Conservation (phyloP, 1,139 yeast species). For the Geotrichum carabidarum region DNA sequence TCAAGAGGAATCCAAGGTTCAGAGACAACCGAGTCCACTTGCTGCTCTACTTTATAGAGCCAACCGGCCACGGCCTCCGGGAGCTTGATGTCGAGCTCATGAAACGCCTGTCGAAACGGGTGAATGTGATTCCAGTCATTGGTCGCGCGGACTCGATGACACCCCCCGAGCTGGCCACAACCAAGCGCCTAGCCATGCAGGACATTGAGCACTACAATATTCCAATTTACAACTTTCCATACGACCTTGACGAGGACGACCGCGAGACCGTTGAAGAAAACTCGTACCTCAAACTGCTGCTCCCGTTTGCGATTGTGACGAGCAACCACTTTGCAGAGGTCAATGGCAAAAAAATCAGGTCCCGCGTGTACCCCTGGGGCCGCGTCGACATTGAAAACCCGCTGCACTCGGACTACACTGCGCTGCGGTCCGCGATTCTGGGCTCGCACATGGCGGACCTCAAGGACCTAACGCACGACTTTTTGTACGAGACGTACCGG, state of each 20-base stretch:
- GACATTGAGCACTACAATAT: conserved; percentile 74
- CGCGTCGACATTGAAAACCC: conserved; percentile 78
- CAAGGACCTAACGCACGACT: conserved; percentile 87
- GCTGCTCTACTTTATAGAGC: conserved; percentile 60
- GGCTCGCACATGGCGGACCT: conserved; percentile 85
- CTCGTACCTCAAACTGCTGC: conserved; percentile 59
- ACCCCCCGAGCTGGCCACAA: conserved; percentile 61
- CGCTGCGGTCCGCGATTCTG: conserved; percentile 69
- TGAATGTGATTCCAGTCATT: conserved; percentile 79
- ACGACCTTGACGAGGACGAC: conserved; percentile 58
- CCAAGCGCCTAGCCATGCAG: conserved; percentile 58
- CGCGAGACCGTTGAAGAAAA: conserved; percentile 75
- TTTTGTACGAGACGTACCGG: conserved; percentile 84
- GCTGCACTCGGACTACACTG: conserved; percentile 68
- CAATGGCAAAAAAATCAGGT: conserved; percentile 63
- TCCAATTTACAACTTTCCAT: conserved; percentile 78
- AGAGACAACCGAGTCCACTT: conserved; percentile 68
- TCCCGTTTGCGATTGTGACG: conserved; percentile 84
- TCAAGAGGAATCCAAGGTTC: conserved; percentile 76
- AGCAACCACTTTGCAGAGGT: conserved; percentile 58
- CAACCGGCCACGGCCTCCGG: conserved; percentile 68
- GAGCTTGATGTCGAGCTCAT: conserved; percentile 72
- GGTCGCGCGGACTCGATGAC: conserved; percentile 84
- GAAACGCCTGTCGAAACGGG: conserved; percentile 67
- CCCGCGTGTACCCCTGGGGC: conserved; percentile 91